A percentile compares a stretch with the other conserved stretches of the same genome.
Conservation (phyloP, 345 rosid genomes). For the Raphanus raphanistrum region DNA sequence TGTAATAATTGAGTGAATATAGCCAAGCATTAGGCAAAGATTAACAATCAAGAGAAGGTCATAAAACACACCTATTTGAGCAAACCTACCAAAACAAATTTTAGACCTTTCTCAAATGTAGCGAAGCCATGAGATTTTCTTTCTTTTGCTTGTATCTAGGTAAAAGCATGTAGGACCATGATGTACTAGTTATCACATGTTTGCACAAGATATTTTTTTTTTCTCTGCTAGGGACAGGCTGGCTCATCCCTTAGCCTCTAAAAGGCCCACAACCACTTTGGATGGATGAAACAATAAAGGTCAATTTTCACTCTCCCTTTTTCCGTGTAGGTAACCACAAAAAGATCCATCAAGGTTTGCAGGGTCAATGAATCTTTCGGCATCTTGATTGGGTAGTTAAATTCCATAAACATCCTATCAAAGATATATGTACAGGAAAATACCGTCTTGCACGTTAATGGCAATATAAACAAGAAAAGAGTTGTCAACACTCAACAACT, state of each 20-base stretch:
- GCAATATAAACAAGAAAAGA: neutral
- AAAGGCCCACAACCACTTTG: constrained; percentile 39
- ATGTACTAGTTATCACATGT: constrained; percentile 30
- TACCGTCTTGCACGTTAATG: neutral
- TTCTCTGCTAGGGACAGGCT: neutral
- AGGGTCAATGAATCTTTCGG: constrained; percentile 16
- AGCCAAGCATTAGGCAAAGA: neutral
- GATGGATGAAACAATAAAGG: constrained; percentile 6
- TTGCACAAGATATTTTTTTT: neutral
- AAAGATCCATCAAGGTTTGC: constrained; percentile 5
- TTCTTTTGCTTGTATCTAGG: constrained; percentile 23
- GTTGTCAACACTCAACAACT: constrained; percentile 3
- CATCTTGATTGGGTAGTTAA: constrained; percentile 14
- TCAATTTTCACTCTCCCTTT: constrained; percentile 31
- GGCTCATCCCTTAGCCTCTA: constrained; percentile 24
- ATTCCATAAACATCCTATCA: constrained; percentile 21
- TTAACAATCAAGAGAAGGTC: constrained; percentile 3
- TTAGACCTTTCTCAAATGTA: constrained; percentile 3
- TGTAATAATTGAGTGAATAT: constrained; percentile 6
- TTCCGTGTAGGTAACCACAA: constrained; percentile 10
- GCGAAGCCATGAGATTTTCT: constrained; percentile 5
- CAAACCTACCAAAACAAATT: neutral
- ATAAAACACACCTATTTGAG: constrained; percentile 11
- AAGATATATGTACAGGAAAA: neutral
- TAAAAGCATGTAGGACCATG: constrained; percentile 32